Conservation (phyloP, 129 eudicot genomes). For the Cynara cardunculus region DNA sequence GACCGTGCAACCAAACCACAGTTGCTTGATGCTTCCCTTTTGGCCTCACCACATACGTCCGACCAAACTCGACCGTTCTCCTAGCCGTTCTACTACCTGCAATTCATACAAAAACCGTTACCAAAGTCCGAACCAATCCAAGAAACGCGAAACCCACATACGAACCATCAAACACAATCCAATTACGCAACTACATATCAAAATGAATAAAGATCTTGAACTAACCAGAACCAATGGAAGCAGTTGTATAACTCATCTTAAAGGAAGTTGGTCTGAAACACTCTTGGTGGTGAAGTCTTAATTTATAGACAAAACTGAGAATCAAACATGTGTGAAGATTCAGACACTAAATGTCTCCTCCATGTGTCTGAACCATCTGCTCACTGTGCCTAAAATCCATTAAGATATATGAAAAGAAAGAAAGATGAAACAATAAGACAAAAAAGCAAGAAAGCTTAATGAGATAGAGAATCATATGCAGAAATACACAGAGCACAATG, state of each 20-base stretch:
- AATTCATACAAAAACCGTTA: background rate
- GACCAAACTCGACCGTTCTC: conserved; percentile 78
- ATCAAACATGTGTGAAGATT: conserved; percentile 51
- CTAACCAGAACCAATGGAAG: conserved; percentile 93
- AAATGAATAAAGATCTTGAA: background rate
- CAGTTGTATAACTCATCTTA: conserved; percentile 69
- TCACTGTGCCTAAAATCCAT: conserved; percentile 32
- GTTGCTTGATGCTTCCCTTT: conserved; percentile 97
- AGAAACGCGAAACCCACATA: background rate
- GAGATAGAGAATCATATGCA: conserved; percentile 41
- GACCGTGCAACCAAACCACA: conserved; percentile 98
- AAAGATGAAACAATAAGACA: conserved; percentile 22
- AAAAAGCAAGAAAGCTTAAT: conserved; percentile 33
- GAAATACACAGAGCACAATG: conserved; percentile 25
- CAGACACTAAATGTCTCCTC: conserved; percentile 27
- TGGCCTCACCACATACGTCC: conserved; percentile 98
- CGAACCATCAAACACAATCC: background rate
- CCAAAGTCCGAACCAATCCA: conserved; percentile 11
- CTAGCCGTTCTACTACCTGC: conserved; percentile 80
- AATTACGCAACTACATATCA: background rate
- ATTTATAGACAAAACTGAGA: conserved; percentile 60
- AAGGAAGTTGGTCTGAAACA: conserved; percentile 27
- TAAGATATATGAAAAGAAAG: conserved; percentile 15
- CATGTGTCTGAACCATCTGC: conserved; percentile 68
- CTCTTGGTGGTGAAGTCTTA: conserved; percentile 11